Base-by-base conservation (phyloP, 805 yeast species). In the Starmerella kuoi region DNA sequence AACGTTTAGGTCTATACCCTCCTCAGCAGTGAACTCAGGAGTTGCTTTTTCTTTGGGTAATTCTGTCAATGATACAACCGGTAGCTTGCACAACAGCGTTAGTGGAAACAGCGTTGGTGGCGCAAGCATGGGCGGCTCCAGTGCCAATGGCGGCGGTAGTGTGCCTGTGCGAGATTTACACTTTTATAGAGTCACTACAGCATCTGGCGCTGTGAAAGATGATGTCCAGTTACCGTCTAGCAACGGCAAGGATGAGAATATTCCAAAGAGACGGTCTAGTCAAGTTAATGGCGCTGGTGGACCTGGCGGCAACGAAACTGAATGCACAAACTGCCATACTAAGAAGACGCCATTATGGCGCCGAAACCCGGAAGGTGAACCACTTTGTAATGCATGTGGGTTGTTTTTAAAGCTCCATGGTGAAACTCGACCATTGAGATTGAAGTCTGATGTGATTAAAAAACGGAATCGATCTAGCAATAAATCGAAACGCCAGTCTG, bases 371-470 rank as follows among this genome's bases (percentile, higher is more conserved):
- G 85, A 84, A 49, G 97, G 97, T 1, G 83, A 85, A 60, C 94
- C 96, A 0, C 64, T 88, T 45, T 88, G 98, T 63, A 88, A 88
- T 59, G 98, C 98, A 0, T 88, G 98, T 65, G 98, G 98, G 0
- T 65, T 88, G 47, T 88, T 88, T 55, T 70, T 85, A 58, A 88
- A 88, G 61, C 65, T 88, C 28, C 97, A 88, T 55, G 98, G 97
- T 15, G 94, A 87, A 12, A 94, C 87, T 48, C 70, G 98, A 46
- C 98, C 98, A 2, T 66, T 91, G 42, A 79, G 94, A n/a, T 67
- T 86, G 54, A 86, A 86, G 60, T 83, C 95, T 0, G 96, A 91
- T 60, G 93, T 88, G 1, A 88, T 88, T 42, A 85, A 85, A 61
- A 87, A 87, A 63, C 74, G 98, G 54, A 94, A 91, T 60, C 70